These are phyloP conservation scores for Xylogone sp. DNA, from an alignment of 2,329 filamentous ascomycete genomes.

Conservation along the genomic window DNA sequence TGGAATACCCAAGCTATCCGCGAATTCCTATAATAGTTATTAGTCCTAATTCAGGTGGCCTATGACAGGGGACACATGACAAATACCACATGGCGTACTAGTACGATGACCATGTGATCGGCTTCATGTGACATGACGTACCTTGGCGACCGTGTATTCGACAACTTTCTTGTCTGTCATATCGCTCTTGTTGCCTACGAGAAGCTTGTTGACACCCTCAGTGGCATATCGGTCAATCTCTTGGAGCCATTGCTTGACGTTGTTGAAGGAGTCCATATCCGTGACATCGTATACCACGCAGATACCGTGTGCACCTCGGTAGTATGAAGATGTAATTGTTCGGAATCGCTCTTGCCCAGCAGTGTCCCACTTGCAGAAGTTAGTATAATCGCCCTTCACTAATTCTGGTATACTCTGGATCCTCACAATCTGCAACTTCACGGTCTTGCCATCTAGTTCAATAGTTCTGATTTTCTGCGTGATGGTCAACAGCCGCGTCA, in stretches of 20 bases:
- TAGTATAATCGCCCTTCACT: slow-evolving; percentile 16
- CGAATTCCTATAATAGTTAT: slow-evolving; percentile 71
- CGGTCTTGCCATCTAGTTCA: slow-evolving; percentile 98
- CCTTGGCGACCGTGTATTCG: slow-evolving; percentile 99
- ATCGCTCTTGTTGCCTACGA: slow-evolving; percentile 99
- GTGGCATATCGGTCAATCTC: slow-evolving; percentile 99
- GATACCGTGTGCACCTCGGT: slow-evolving; percentile 97
- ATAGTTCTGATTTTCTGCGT: slow-evolving; percentile 97
- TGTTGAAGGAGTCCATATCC: slow-evolving; percentile 99
- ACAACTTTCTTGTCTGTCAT: slow-evolving; percentile 99
- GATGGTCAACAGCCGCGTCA: slow-evolving; percentile 26
- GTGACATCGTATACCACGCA: slow-evolving; percentile 99
- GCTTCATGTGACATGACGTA: slow-evolving; percentile 41
- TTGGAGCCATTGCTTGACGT: slow-evolving; percentile 99
- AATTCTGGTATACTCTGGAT: neutral
- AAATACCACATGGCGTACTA: neutral
- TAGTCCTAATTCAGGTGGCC: neutral
- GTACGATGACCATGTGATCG: slow-evolving; percentile 16
- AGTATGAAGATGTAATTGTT: slow-evolving; percentile 99
- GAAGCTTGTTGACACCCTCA: slow-evolving; percentile 98
- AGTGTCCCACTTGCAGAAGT: slow-evolving; percentile 81
- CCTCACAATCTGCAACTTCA: slow-evolving; percentile 98
- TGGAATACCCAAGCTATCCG: slow-evolving; percentile 95
- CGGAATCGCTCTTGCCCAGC: slow-evolving; percentile 99
- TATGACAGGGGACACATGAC: neutral